Percentiles rank a stretch among this genome's conserved stretches.
These are phyloP conservation scores for Haplosporangium sp. DNA, from an alignment of 371 early-diverging fungal genomes.

Conservation along the genomic window DNA sequence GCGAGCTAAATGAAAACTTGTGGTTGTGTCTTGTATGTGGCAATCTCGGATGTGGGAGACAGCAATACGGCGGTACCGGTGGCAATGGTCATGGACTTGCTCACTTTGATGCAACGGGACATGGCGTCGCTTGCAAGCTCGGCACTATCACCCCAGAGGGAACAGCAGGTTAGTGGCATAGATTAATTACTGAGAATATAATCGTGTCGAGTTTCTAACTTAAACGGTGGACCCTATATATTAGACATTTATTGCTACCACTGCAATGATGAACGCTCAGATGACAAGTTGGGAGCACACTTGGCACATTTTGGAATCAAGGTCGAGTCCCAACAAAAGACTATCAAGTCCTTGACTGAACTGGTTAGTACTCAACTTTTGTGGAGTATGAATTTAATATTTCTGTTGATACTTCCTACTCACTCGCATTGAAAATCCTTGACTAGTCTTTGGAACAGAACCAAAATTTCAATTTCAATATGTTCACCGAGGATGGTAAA, in stretches of 20 bases:
- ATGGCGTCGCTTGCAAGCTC: constrained; percentile 89
- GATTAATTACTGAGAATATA: background rate
- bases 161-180: constrained; percentile 76
- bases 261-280: constrained; percentile 88
- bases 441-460: constrained; percentile 92
- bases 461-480: constrained; percentile 95
- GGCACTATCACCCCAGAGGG: constrained; percentile 99
- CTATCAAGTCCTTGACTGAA: constrained; percentile 93
- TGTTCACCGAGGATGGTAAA: constrained; percentile 96
- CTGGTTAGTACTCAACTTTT: constrained; percentile 63
- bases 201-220: background rate
- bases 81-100: constrained; percentile 98
- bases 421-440: background rate
- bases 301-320: constrained; percentile 91
- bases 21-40: constrained; percentile 89
- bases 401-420: background rate
- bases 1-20: constrained; percentile 89
- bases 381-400: background rate
- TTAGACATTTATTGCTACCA: constrained; percentile 93
- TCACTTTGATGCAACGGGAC: constrained; percentile 89
- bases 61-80: constrained; percentile 97
- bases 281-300: constrained; percentile 84
- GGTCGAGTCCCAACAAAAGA: constrained; percentile 85
- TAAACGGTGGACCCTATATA: background rate
- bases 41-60: constrained; percentile 83